phyloP scores from a whole-genome alignment of 768 basidiomycete species.

The Pisolithus albus region DNA sequence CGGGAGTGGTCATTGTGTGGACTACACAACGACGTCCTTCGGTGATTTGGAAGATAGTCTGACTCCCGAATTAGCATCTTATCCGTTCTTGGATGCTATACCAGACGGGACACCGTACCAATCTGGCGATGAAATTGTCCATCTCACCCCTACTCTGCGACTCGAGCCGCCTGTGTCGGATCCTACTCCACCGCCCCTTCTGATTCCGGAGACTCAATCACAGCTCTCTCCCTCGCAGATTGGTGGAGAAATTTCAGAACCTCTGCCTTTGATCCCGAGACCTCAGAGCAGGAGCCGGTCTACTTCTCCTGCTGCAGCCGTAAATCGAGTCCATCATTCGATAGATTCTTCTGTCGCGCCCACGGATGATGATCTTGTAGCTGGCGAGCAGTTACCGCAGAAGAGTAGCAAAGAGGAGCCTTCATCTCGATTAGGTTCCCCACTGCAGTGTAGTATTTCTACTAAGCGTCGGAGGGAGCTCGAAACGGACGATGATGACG shows the following conservation, averaged over 20 bases:
- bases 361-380: background rate
- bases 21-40: conserved; percentile 1
- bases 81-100: conserved; percentile 4
- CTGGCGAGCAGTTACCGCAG: no score
- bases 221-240: background rate
- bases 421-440: no score
- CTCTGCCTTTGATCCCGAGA: background rate
- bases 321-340: background rate
- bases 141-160: background rate
- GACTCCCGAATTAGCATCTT: conserved; percentile 10
- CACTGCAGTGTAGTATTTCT: no score
- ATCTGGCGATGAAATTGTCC: background rate
- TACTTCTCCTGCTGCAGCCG: background rate
- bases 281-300: background rate
- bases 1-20: background rate
- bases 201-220: background rate
- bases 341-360: background rate
- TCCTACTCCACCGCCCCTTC: background rate
- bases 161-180: background rate
- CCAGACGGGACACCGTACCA: background rate
- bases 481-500: background rate
- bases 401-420: no score
- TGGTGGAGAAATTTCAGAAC: background rate
- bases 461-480: no score
- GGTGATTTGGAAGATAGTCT: conserved; percentile 9